Conservation (phyloP, 1,284 basidiomycete species). For the Cutaneotrichosporon spelunceum region DNA sequence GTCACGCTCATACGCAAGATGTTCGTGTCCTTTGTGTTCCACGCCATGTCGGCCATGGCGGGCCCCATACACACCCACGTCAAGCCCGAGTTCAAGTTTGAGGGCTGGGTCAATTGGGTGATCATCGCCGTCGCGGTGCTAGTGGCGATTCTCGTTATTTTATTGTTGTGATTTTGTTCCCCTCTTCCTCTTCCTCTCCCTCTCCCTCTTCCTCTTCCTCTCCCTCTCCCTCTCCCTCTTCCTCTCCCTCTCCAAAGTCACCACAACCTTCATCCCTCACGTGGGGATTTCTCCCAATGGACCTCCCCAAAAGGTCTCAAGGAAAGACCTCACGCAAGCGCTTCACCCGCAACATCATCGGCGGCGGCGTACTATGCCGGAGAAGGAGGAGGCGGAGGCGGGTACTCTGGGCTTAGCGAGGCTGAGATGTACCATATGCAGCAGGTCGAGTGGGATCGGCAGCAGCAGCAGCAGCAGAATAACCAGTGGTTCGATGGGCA, state of each 20-base stretch:
- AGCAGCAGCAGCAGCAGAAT: slow-evolving; percentile 1
- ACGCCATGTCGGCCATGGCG: neutral
- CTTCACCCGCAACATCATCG: neutral
- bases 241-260: no score
- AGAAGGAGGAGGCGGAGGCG: neutral
- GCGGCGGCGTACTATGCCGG: neutral
- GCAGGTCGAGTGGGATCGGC: neutral
- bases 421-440: neutral
- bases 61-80: neutral
- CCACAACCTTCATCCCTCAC: no score
- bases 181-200: no score
- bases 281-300: no score
- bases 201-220: no score
- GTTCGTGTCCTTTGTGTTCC: neutral
- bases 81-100: neutral
- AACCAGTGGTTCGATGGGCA: neutral
- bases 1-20: no score
- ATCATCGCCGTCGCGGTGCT: neutral
- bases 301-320: no score
- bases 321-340: neutral
- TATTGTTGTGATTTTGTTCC: neutral
- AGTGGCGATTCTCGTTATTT: neutral
- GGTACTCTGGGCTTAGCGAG: neutral
- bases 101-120: neutral
- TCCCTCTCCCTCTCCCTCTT: no score